Evolutionary conservation across 371 early-diverging fungal species (phyloP), one percentile per base, ranked within the genome.

Genomic region (Syncephalastrum contaminatum): DNA sequence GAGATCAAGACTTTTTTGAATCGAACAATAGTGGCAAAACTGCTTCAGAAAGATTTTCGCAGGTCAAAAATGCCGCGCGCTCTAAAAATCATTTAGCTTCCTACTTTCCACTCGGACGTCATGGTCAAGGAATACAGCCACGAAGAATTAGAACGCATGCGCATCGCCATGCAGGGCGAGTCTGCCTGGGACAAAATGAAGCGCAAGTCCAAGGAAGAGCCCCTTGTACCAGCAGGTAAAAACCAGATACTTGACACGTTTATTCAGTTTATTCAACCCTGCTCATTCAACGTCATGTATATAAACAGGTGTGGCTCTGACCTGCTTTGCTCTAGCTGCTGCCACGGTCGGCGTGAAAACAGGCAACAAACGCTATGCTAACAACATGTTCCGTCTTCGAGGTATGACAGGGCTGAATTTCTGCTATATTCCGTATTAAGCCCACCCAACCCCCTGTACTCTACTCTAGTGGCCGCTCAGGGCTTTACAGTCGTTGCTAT

Each of bases 381-480:
- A 79, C 47, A 71, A 70, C 48, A 79, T 79, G 80, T 72, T 79
- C 40, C 70, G 76, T 51, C 57, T 79, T 21, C 59, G 80, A 69
- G 80, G 78, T 77, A 62, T 51, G 16, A 22, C 30, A 22, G 8
- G 46, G 24, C 13, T 49, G 18, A 30, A 30, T 30, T 30, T 49
- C 15, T 48, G 48, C 48, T 48, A n/a, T 27, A 49, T 25, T 15
- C 22, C 3, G 24, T 15, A 25, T 49, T 24, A 6, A 30, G 36
- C 36, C 36, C 10, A 30, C 5, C 36, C 0, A 5, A 46, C 51
- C 39, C 57, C 27, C 22, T 16, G 16, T 30, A 30, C 25, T 20
- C 24, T 18, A 8, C 43, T 16, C 43, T 47, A 76, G 76, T 77
- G 24, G 78, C 75, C 19, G 74, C 78, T 20, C 78, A 77, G 56